These are phyloP conservation scores for Vitis riparia DNA, from an alignment of 164 flowering plant genomes.

Conservation along the genomic window DNA sequence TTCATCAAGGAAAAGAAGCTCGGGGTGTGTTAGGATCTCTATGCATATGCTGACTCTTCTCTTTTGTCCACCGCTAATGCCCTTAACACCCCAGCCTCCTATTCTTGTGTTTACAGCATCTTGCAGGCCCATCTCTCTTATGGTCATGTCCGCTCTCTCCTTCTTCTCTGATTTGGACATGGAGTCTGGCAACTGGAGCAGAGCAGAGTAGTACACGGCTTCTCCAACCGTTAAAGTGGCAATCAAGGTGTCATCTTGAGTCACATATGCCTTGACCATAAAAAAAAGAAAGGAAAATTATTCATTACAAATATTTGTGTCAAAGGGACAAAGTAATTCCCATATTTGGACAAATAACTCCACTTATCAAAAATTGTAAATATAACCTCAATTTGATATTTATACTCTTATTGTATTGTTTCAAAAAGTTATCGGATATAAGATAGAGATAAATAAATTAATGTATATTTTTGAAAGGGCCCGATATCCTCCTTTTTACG, in stretches of 20 bases:
- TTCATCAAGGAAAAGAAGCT: constrained; percentile 34
- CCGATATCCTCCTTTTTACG: too few relatives aligned
- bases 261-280: constrained; percentile 29
- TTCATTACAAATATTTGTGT: too few relatives aligned
- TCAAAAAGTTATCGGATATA: too few relatives aligned
- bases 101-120: constrained; percentile 37
- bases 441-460: too few relatives aligned
- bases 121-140: constrained; percentile 46
- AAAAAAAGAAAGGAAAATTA: too few relatives aligned
- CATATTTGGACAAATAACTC: too few relatives aligned
- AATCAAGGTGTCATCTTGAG: constrained; percentile 34
- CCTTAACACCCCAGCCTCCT: constrained; percentile 43
- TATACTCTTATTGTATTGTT: too few relatives aligned
- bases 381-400: too few relatives aligned
- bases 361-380: too few relatives aligned
- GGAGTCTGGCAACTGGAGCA: constrained; percentile 32
- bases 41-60: constrained; percentile 47
- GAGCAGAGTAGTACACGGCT: constrained; percentile 41
- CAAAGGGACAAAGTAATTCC: too few relatives aligned
- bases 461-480: too few relatives aligned
- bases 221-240: constrained; percentile 31
- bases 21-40: constrained; percentile 33
- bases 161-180: constrained; percentile 31
- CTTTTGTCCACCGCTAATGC: constrained; percentile 49
- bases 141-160: constrained; percentile 37